Evolutionary conservation across 2,329 filamentous ascomycete genomes (phyloP).

Genomic region (Fusarium circinatum): DNA sequence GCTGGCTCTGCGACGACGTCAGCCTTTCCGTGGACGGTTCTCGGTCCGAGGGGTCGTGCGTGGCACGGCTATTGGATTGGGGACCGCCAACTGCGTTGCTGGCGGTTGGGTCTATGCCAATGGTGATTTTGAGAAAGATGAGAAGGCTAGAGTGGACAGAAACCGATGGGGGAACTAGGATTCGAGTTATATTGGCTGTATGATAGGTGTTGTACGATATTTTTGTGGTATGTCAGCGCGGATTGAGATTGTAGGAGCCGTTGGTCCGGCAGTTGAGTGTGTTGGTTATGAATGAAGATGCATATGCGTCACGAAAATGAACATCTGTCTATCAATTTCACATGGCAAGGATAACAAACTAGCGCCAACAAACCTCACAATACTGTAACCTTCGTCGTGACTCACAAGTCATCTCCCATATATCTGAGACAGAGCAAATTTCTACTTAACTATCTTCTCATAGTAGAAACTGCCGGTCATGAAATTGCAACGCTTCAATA

Average conservation of each 20-base stretch:
- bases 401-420: not conserved
- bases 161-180: constrained; percentile 59
- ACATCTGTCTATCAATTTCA: not conserved
- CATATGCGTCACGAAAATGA: not conserved
- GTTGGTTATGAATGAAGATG: not conserved
- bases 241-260: not conserved
- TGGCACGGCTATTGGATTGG: constrained; percentile 61
- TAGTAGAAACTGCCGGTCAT: not conserved
- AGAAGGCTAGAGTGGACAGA: constrained; percentile 57
- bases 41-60: constrained; percentile 62
- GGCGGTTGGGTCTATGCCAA: constrained; percentile 63
- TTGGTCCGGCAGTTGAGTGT: not conserved
- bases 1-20: constrained; percentile 61
- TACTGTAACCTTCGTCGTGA: not conserved
- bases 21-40: constrained; percentile 55
- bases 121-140: constrained; percentile 62
- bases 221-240: not conserved
- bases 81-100: constrained; percentile 58
- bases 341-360: not conserved
- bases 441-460: not conserved
- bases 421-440: not conserved
- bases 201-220: constrained; percentile 29
- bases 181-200: constrained; percentile 13
- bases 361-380: not conserved
- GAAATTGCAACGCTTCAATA: not conserved